phyloP scores from a whole-genome alignment of 257 asterid genomes.

The Voacanga thouarsii region DNA sequence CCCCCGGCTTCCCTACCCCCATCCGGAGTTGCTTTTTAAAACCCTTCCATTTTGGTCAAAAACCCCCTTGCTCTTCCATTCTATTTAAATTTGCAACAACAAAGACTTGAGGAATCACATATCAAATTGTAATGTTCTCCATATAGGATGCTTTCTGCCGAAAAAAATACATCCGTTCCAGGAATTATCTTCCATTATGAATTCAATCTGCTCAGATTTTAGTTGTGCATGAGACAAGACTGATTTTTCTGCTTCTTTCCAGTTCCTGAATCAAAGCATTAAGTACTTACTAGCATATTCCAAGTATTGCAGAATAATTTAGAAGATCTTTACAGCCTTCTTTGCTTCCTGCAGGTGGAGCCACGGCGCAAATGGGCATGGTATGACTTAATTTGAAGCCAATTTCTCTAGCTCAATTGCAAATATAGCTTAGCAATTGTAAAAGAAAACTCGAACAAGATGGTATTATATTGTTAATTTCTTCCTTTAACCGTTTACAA shows the following conservation, averaged over 20 bases:
- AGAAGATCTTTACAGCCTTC: constrained; percentile 76
- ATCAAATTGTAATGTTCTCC: not conserved
- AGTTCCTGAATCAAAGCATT: not conserved
- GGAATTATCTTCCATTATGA: not conserved
- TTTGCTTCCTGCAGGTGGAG: constrained; percentile 87
- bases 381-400: constrained; percentile 31
- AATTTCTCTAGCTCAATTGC: not conserved
- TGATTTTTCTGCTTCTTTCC: too few species aligned
- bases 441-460: not conserved
- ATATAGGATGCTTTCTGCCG: not conserved
- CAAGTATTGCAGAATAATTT: constrained; percentile 60
- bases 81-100: too few species aligned
- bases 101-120: too few species aligned
- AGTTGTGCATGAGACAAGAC: not conserved
- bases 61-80: too few species aligned
- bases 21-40: too few species aligned
- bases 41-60: too few species aligned
- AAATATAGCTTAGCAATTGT: not conserved
- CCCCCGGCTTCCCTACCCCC: too few species aligned
- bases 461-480: not conserved
- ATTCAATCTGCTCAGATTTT: not conserved
- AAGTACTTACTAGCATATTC: not conserved
- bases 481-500: not conserved
- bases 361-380: constrained; percentile 98
- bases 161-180: not conserved